Percentiles rank a stretch among this genome's conserved stretches.
Conservation (phyloP, 2,329 filamentous ascomycete species). For the Dothistroma pini region DNA sequence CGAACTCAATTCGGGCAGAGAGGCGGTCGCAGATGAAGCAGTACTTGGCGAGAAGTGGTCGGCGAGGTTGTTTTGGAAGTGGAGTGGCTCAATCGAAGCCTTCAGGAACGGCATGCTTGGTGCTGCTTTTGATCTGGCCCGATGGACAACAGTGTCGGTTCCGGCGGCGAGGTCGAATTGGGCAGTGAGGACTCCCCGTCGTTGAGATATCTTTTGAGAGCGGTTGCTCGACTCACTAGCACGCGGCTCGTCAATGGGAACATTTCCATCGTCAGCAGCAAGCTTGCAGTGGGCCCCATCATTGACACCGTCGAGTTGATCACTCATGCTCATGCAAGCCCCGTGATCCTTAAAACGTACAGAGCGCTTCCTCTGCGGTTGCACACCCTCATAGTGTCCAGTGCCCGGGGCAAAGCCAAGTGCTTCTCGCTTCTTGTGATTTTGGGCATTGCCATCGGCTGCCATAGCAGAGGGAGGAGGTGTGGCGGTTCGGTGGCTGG, state of each 20-base stretch:
- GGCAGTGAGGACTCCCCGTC: constrained; percentile 21
- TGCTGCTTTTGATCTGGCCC: constrained; percentile 19
- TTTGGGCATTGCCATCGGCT: background rate
- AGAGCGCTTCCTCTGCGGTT: constrained; percentile 25
- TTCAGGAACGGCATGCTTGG: constrained; percentile 28
- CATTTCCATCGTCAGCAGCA: background rate
- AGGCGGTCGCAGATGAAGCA: constrained; percentile 15
- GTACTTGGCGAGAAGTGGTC: constrained; percentile 19
- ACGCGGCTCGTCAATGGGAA: background rate
- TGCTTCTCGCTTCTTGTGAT: background rate
- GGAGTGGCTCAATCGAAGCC: constrained; percentile 19
- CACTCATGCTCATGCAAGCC: constrained; percentile 4
- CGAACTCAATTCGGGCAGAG: constrained; percentile 13
- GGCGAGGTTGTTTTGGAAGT: constrained; percentile 12
- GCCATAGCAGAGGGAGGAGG: constrained; percentile 21
- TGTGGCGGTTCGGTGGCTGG: constrained; percentile 23
- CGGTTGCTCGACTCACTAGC: background rate
- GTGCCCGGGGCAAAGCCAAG: constrained; percentile 11
- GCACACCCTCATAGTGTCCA: background rate
- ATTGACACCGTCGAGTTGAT: constrained; percentile 24
- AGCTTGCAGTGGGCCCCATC: background rate
- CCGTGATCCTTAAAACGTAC: constrained; percentile 24
- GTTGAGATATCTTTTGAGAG: constrained; percentile 3
- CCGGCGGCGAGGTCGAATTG: constrained; percentile 23
- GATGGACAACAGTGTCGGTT: constrained; percentile 28